Evolutionary conservation across 2,329 filamentous ascomycete genomes (phyloP).

Genomic region (Claviceps pusilla): DNA sequence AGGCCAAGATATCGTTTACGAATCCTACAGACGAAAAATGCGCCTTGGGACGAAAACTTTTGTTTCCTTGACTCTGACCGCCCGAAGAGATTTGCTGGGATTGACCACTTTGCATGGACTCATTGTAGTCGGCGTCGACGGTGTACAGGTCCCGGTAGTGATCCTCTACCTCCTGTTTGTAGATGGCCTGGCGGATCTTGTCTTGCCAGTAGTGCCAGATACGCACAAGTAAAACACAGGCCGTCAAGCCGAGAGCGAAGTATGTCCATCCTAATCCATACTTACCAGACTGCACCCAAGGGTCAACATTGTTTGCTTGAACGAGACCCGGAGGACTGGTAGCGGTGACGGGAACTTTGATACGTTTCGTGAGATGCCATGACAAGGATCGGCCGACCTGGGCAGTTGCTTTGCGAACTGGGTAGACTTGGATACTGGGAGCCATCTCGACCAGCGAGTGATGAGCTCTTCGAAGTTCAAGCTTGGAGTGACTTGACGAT

Average conservation of each 20-base stretch:
- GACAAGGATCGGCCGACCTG: slow-evolving; percentile 19
- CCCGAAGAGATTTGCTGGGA: slow-evolving; percentile 62
- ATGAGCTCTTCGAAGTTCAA: not conserved
- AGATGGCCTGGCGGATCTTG: slow-evolving; percentile 76
- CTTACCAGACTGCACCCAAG: slow-evolving; percentile 69
- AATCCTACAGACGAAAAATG: slow-evolving; percentile 59
- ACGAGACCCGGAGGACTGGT: slow-evolving; percentile 46
- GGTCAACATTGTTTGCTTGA: slow-evolving; percentile 53
- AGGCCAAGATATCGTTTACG: slow-evolving; percentile 65
- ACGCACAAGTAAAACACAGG: slow-evolving; percentile 51
- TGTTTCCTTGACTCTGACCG: slow-evolving; percentile 39
- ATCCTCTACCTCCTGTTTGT: slow-evolving; percentile 66
- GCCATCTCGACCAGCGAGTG: slow-evolving; percentile 24
- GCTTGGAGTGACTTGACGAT: not conserved
- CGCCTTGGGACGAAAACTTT: slow-evolving; percentile 48
- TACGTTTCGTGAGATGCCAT: slow-evolving; percentile 34
- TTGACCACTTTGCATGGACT: slow-evolving; percentile 32
- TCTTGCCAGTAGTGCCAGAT: slow-evolving; percentile 86
- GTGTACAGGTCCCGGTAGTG: slow-evolving; percentile 42
- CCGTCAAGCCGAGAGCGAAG: slow-evolving; percentile 61
- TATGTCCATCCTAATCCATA: slow-evolving; percentile 83
- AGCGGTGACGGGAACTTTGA: slow-evolving; percentile 43
- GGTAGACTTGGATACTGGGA: slow-evolving; percentile 16
- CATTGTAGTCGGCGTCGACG: slow-evolving; percentile 32
- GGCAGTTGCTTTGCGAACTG: slow-evolving; percentile 17